Evolutionary conservation across 225 moss, liverwort and hornwort species (phyloP).

Genomic region (Sphagnum tenellum): DNA sequence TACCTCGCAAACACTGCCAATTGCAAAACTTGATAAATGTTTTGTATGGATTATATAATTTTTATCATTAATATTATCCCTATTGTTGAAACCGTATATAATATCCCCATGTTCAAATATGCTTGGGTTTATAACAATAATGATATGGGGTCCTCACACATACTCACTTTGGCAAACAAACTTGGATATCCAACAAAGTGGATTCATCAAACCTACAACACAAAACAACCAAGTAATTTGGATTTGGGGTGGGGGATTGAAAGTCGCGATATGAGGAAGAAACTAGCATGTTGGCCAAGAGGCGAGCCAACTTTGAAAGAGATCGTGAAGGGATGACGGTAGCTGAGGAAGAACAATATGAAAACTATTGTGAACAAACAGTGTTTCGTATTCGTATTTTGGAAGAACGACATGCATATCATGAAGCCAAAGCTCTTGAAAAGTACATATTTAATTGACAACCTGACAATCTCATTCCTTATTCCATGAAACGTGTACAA

Average conservation of each 20-base stretch:
- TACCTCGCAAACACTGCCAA: too few relatives aligned
- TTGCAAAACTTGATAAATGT: too few relatives aligned
- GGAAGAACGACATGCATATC: conserved; percentile 56
- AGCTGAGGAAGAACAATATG: conserved; percentile 59
- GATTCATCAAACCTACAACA: too few relatives aligned
- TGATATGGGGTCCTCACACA: too few relatives aligned
- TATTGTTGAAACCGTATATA: too few relatives aligned
- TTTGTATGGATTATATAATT: too few relatives aligned
- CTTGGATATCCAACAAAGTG: too few relatives aligned
- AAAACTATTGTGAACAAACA: conserved; percentile 32
- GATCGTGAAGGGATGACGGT: conserved; percentile 68
- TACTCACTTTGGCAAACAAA: too few relatives aligned
- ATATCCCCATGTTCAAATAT: too few relatives aligned
- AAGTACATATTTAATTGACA: conserved; percentile 13
- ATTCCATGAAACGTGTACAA: neutral
- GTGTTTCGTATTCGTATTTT: conserved; percentile 55
- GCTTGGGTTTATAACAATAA: too few relatives aligned
- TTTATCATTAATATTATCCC: too few relatives aligned
- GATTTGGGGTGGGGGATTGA: neutral
- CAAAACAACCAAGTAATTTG: neutral
- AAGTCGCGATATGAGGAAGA: conserved; percentile 53
- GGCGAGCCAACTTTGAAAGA: conserved; percentile 54
- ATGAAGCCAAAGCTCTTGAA: conserved; percentile 48
- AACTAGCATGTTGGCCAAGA: conserved; percentile 36
- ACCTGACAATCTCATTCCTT: too few relatives aligned